Conservation (phyloP, 2,329 filamentous ascomycete genomes). For the Setomelanomma holmii region DNA sequence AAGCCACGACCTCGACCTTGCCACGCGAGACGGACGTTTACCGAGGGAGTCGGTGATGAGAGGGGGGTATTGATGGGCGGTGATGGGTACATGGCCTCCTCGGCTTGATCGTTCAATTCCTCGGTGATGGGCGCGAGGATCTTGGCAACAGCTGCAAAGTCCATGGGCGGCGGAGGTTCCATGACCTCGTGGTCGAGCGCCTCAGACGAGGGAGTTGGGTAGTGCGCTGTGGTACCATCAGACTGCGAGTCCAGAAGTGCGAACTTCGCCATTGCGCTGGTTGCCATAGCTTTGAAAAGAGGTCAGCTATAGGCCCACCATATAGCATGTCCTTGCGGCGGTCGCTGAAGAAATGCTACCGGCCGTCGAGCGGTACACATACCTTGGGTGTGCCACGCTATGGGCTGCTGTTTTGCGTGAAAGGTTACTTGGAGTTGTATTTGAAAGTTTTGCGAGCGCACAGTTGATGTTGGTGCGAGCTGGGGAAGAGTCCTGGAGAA, state of each 20-base stretch:
- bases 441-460: neutral
- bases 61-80: conserved; percentile 42
- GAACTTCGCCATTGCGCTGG: conserved; percentile 17
- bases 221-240: conserved; percentile 27
- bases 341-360: no score
- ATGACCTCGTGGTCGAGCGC: conserved; percentile 13
- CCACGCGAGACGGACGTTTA: conserved; percentile 15
- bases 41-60: conserved; percentile 35
- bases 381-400: no score
- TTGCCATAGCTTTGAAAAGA: conserved; percentile 3
- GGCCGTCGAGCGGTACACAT: no score
- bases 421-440: neutral
- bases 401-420: no score
- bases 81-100: conserved; percentile 37
- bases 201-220: conserved; percentile 36
- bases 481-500: conserved; percentile 6
- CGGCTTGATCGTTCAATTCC: conserved; percentile 38
- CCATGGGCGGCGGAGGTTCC: conserved; percentile 24
- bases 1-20: conserved; percentile 59
- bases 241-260: conserved; percentile 31
- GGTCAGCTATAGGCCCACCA: no score
- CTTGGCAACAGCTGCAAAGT: conserved; percentile 35
- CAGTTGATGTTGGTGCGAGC: neutral
- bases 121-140: conserved; percentile 40
- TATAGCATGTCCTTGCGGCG: no score